phyloP scores from a whole-genome alignment of 2,329 filamentous ascomycete genomes.

The Pseudocercospora pini-densiflorae region DNA sequence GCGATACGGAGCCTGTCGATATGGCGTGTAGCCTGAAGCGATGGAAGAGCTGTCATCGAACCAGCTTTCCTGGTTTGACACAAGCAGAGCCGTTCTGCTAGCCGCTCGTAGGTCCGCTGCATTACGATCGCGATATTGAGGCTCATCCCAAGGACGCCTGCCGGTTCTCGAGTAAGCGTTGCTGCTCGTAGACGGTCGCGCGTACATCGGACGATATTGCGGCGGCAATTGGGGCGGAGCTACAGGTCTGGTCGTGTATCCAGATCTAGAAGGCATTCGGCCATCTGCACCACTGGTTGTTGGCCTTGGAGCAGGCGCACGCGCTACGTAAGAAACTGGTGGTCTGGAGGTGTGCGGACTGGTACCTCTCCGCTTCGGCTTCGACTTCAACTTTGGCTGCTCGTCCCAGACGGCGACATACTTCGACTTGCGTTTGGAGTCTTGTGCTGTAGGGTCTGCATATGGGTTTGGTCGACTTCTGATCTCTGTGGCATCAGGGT shows the following conservation, averaged over 20 bases:
- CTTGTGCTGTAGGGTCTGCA: not conserved
- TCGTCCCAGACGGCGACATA: not conserved
- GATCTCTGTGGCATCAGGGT: conserved; percentile 4
- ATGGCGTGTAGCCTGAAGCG: not conserved
- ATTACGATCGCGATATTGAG: not conserved
- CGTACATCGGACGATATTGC: not conserved
- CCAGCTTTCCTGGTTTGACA: not conserved
- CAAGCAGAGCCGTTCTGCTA: not conserved
- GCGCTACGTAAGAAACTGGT: not conserved
- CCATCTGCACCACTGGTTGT: not conserved
- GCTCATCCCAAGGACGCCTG: not conserved
- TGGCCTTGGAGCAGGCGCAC: not conserved
- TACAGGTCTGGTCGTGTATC: not conserved
- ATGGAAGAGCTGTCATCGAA: not conserved
- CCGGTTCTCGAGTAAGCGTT: not conserved
- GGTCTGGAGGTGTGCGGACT: not conserved
- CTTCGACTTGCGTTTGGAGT: not conserved
- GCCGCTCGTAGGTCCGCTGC: not conserved
- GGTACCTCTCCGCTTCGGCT: not conserved
- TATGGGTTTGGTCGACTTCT: not conserved
- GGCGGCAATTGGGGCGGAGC: not conserved
- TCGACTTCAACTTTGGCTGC: not conserved
- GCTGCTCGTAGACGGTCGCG: not conserved
- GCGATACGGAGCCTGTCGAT: not conserved
- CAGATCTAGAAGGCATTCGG: not conserved